Base-by-base conservation (phyloP, 2,329 filamentous ascomycete genomes). In the Leptodontidium sp. region DNA sequence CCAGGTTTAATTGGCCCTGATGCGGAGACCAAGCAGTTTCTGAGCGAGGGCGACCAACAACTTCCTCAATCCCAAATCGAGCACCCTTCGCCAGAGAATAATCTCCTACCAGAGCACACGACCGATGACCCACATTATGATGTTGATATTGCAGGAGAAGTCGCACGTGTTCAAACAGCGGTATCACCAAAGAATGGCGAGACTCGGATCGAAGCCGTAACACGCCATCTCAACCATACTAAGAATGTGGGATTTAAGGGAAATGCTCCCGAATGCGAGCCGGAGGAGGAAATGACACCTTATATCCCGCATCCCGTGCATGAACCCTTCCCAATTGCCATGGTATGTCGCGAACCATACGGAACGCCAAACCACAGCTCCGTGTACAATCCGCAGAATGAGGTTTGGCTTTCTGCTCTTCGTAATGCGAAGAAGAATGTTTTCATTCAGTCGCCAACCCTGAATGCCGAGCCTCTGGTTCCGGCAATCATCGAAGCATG, bases 381-480 rank as follows among this genome's bases (percentile, higher is more conserved):
- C 21, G 81, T 89, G 2, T 82, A 85, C 61, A 90, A 88, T 2
- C 92, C 92, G 0, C 92, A 95, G 74, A 94, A 95, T 74, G 90
- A 89, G 61, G 90, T 89, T 0, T 94, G 90, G 86, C 80, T 94
- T 0, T 91, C 91, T 0, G 86, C 90, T 0, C 83, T 94, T 8
- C 84, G 88, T 1, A 86, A 93, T 73, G 91, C 91, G 0, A 79
- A 83, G 65, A 80, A 81, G 14, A 84, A 81, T 35, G 85, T 94
- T n/a, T 93, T 94, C 75, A 93, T 95, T 68, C 91, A 94, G 77
- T 90, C 91, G 0, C 92, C 92, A 0, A 91, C 93, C 26, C 84
- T 95, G 47, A 95, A 95, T 74, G 91, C 92, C 0, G 86, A 87
- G 67, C 89, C 88, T 0, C 80, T 94, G 0, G 75, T 93, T 0